These are phyloP conservation scores for Talaromyces sp. DNA, from an alignment of 2,329 filamentous ascomycete genomes.

Conservation along the genomic window DNA sequence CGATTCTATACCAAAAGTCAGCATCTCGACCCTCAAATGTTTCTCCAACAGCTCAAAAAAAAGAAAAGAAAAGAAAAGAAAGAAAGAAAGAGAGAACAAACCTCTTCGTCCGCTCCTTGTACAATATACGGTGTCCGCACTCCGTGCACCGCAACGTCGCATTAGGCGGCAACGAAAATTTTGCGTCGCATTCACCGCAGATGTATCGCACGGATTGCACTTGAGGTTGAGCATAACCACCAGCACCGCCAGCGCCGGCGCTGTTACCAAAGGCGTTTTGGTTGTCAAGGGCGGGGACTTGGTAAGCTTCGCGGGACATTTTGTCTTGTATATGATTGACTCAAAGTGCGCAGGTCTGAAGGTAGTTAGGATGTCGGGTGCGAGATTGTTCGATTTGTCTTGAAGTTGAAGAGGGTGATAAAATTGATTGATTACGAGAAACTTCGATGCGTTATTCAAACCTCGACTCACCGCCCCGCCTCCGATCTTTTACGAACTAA, in stretches of 20 bases:
- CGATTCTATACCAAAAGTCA: slow-evolving; percentile 65
- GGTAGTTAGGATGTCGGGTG: neutral
- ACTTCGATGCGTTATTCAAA: neutral
- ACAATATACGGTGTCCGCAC: slow-evolving; percentile 91
- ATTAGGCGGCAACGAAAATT: slow-evolving; percentile 70
- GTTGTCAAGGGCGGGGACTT: slow-evolving; percentile 59
- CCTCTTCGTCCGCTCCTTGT: slow-evolving; percentile 98
- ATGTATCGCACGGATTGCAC: slow-evolving; percentile 64
- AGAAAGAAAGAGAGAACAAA: slow-evolving; percentile 37
- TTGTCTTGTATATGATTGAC: neutral
- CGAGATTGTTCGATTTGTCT: neutral
- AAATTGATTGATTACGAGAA: slow-evolving; percentile 3
- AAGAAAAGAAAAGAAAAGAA: neutral
- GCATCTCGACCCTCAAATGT: neutral
- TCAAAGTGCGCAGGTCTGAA: neutral
- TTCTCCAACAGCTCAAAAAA: neutral
- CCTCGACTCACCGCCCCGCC: slow-evolving; percentile 11
- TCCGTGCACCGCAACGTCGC: slow-evolving; percentile 85
- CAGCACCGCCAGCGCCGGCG: slow-evolving; percentile 41
- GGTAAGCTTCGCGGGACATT: slow-evolving; percentile 75
- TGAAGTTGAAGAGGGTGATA: neutral
- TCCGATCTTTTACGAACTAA: neutral
- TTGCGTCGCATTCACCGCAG: slow-evolving; percentile 81
- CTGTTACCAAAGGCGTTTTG: slow-evolving; percentile 42
- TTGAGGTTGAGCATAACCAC: slow-evolving; percentile 33